Base-by-base conservation (phyloP, 495 filamentous ascomycete species). In the Xylaria sp. region DNA sequence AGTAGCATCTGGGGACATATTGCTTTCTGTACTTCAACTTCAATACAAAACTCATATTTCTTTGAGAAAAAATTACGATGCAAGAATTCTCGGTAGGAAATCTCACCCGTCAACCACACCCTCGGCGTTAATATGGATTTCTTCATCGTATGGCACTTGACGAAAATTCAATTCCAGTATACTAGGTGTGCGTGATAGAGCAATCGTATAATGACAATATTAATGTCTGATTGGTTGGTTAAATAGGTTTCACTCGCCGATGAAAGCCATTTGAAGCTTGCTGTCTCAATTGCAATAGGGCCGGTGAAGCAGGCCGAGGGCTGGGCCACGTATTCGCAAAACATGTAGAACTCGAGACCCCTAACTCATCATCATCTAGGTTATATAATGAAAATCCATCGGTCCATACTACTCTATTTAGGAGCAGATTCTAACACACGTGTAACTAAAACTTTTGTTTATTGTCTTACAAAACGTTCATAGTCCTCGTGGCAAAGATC, bases 381-480 rank as follows among this genome's bases (percentile, higher is more conserved):
- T 40, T 31, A 12, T 24, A 44, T 37, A 26, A 29, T 43, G 52
- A 52, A 46, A 58, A 21, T 15, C 4, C 0, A 26, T 69, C 26
- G 31, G 0, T 17, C 43, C 3, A 17, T n/a, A 17, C 24, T 9
- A 46, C 41, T 17, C 12, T 21, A n/a, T 26, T 37, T 17, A 21
- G 1, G 15, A 26, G 29, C 44, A 44, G 14, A 15, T 37, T 12
- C 11, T 5, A 1, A 33, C 57, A 62, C 35, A 53, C 12, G 40
- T 52, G 21, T 11, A 43, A 70, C 68, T 44, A 19, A 40, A 24
- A 19, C 9, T 41, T 43, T 58, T 35, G 21, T 24, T 35, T n/a
- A n/a, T 58, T 61, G 33, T 26, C 19, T 17, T 52, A 15, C 43
- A 48, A 62, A 17, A 26, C 35, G 35, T 50, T 69, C 57, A 19